These are phyloP conservation scores for Botryotinia convoluta DNA, from an alignment of 2,329 filamentous ascomycete species.

Conservation along the genomic window DNA sequence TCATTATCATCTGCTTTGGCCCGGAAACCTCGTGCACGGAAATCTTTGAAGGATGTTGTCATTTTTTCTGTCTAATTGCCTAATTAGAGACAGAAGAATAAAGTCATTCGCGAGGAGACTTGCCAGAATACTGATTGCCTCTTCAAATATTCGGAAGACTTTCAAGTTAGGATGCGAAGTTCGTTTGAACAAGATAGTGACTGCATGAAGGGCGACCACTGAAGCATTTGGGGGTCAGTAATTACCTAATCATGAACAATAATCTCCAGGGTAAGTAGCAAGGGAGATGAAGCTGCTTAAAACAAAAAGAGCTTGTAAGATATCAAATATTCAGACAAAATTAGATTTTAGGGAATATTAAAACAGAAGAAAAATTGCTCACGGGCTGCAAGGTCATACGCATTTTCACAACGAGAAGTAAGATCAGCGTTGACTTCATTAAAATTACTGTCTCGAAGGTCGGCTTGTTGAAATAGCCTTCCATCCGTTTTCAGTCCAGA, in stretches of 20 bases:
- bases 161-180: background rate
- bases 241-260: background rate
- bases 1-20: slow-evolving; percentile 18
- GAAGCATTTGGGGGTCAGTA: background rate
- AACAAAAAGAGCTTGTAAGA: background rate
- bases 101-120: background rate
- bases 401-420: slow-evolving; percentile 22
- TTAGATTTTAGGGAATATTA: background rate
- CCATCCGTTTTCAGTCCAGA: slow-evolving; percentile 12
- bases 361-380: background rate
- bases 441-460: slow-evolving; percentile 23
- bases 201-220: background rate
- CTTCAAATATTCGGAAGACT: slow-evolving; percentile 20
- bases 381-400: slow-evolving; percentile 22
- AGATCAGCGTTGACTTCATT: slow-evolving; percentile 26
- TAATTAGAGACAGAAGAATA: background rate
- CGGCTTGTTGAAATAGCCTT: slow-evolving; percentile 22
- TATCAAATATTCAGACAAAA: background rate
- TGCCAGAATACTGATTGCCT: slow-evolving; percentile 23
- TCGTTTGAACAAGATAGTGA: background rate
- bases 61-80: slow-evolving; percentile 19
- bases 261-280: background rate
- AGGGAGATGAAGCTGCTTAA: background rate
- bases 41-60: slow-evolving; percentile 21
- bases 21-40: slow-evolving; percentile 17